A percentile compares a stretch with the other conserved stretches of the same genome.
phyloP scores from a whole-genome alignment of 208 protist species.

The Leishmania martiniquensis region DNA sequence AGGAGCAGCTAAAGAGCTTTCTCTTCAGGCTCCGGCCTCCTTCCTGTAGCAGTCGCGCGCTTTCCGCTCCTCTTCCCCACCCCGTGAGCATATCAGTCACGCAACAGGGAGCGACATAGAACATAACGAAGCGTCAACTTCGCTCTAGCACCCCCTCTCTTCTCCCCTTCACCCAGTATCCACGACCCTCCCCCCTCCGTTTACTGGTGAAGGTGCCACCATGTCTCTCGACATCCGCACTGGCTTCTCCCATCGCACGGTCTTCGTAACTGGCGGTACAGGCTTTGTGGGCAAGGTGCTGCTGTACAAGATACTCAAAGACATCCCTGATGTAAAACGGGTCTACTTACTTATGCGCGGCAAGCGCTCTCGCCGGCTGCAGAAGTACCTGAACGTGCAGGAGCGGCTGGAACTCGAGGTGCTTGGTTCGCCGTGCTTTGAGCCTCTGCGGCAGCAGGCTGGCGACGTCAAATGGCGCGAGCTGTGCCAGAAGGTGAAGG shows the following conservation, averaged over 20 bases:
- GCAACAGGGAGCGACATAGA: neutral
- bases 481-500: constrained; percentile 53
- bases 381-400: constrained; percentile 61
- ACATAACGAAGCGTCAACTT: constrained; percentile 2
- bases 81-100: neutral
- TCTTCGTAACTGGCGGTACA: constrained; percentile 85
- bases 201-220: neutral
- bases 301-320: constrained; percentile 82
- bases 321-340: constrained; percentile 66
- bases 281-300: constrained; percentile 91
- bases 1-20: neutral
- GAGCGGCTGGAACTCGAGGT: constrained; percentile 83
- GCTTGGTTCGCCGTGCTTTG: constrained; percentile 74
- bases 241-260: constrained; percentile 59
- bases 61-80: neutral
- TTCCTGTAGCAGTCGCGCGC: neutral
- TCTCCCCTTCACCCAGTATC: neutral
- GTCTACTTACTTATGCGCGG: constrained; percentile 83
- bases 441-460: constrained; percentile 54
- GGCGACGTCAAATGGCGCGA: constrained; percentile 64
- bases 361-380: constrained; percentile 73
- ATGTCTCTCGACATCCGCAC: constrained; percentile 72
- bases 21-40: neutral
- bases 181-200: too few species aligned
- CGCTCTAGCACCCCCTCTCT: neutral